Percentiles rank a stretch among this genome's conserved stretches.
These are phyloP conservation scores for Pythium coloratum DNA, from an alignment of 352 stramenopile genomes.

Conservation along the genomic window DNA sequence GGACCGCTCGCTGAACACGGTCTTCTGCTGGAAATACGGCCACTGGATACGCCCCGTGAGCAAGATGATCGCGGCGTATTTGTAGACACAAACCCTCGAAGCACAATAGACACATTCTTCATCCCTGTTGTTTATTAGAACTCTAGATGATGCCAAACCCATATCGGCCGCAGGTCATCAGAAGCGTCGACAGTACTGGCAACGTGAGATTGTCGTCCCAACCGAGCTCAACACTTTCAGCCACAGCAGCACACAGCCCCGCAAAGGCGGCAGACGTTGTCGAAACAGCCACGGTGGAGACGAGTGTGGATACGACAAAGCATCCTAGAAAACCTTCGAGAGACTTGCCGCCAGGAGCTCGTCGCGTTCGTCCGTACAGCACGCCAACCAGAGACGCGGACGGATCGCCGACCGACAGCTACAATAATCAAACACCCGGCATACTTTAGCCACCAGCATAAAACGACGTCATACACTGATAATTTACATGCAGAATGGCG, in stretches of 20 bases:
- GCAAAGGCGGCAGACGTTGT: conserved; percentile 20
- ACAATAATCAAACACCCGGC: conserved; percentile 1
- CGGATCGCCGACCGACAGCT: conserved; percentile 59
- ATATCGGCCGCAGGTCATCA: conserved; percentile 25
- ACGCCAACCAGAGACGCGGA: conserved; percentile 47
- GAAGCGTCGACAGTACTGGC: conserved; percentile 40
- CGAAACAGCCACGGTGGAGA: conserved; percentile 21
- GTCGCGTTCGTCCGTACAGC: conserved; percentile 32
- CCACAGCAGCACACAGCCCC: conserved; percentile 36
- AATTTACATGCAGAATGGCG: conserved; percentile 54
- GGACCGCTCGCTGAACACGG: conserved; percentile 50
- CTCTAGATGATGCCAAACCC: conserved; percentile 8
- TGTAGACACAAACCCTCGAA: conserved; percentile 27
- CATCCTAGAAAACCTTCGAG: conserved; percentile 50
- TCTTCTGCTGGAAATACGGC: conserved; percentile 74
- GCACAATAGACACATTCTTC: no score
- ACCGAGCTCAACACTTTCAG: conserved; percentile 44
- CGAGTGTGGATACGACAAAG: conserved; percentile 26
- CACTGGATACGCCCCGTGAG: conserved; percentile 75
- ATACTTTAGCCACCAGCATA: not conserved
- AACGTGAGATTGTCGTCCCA: conserved; percentile 68
- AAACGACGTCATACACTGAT: not conserved
- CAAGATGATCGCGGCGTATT: conserved; percentile 63
- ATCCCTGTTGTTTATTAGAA: not conserved
- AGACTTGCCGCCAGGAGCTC: conserved; percentile 37